Conservation (phyloP, 2,329 filamentous ascomycete genomes). For the Colletotrichum scovillei region DNA sequence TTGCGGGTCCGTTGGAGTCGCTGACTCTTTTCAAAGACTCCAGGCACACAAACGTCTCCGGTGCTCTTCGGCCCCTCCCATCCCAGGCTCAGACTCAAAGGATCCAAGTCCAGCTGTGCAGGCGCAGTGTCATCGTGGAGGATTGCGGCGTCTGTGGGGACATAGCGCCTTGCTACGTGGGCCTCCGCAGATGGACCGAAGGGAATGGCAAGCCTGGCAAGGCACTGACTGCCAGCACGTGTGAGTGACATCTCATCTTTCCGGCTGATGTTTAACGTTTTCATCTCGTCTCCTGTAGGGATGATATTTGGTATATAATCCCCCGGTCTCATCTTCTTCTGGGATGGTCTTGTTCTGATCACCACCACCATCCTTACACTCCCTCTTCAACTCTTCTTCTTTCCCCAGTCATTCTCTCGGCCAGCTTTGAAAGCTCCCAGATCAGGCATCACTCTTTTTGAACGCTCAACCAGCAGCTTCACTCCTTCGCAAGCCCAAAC, state of each 20-base stretch:
- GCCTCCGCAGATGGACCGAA: constrained; percentile 29
- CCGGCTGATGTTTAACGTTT: constrained; percentile 9
- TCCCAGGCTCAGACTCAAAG: background rate
- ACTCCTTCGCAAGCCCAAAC: constrained; percentile 31
- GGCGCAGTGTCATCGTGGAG: constrained; percentile 12
- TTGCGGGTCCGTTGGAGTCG: constrained; percentile 11
- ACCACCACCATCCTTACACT: constrained; percentile 33
- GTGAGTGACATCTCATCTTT: constrained; percentile 28
- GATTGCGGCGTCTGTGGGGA: constrained; percentile 23
- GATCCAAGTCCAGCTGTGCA: background rate
- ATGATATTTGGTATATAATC: constrained; percentile 30
- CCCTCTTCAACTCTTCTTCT: constrained; percentile 3
- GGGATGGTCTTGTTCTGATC: background rate
- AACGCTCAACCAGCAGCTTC: constrained; percentile 24
- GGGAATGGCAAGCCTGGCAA: background rate
- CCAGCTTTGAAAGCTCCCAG: constrained; percentile 33
- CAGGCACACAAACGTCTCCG: background rate
- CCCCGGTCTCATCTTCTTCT: constrained; percentile 4
- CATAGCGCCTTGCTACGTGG: constrained; percentile 24
- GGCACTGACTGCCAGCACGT: constrained; percentile 3
- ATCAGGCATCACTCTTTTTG: constrained; percentile 32
- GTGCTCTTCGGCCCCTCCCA: background rate
- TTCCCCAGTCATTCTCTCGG: constrained; percentile 27
- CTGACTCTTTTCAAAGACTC: background rate
- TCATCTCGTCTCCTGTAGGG: constrained; percentile 17